Evolutionary conservation across 805 yeast genomes (phyloP).

Genomic region (Candida cerambycidarum): DNA sequence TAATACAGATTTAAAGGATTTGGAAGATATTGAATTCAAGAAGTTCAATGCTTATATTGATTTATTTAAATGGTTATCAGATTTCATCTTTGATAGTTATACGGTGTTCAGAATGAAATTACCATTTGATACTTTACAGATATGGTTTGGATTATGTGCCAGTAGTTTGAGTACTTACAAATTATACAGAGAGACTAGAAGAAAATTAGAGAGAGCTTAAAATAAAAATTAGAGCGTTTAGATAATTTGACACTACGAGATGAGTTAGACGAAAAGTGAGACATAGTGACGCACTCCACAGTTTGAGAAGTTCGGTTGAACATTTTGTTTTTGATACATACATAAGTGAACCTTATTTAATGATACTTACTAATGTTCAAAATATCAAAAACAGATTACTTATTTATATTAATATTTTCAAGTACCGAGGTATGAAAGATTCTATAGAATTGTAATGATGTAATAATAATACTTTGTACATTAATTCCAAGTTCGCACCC

Average conservation of each 20-base stretch:
- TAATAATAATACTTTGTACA: too few species aligned
- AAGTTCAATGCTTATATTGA: conserved; percentile 40
- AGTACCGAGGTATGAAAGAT: too few species aligned
- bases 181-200: conserved; percentile 39
- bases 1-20: conserved; percentile 22
- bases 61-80: conserved; percentile 38
- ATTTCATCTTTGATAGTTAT: conserved; percentile 40
- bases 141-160: conserved; percentile 48
- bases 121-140: conserved; percentile 41
- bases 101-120: conserved; percentile 38
- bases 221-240: neutral
- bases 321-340: too few species aligned
- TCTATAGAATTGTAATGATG: too few species aligned
- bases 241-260: too few species aligned
- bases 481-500: neutral
- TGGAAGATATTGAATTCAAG: conserved; percentile 34
- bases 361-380: too few species aligned
- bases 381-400: too few species aligned
- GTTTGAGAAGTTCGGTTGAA: too few species aligned
- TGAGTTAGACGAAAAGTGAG: too few species aligned
- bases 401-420: too few species aligned
- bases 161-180: conserved; percentile 37
- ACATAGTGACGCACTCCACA: too few species aligned
- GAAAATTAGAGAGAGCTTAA: conserved; percentile 16
- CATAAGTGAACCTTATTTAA: too few species aligned